Base-by-base conservation (phyloP, 2,329 filamentous ascomycete species). In the Fusarium kyushuense region DNA sequence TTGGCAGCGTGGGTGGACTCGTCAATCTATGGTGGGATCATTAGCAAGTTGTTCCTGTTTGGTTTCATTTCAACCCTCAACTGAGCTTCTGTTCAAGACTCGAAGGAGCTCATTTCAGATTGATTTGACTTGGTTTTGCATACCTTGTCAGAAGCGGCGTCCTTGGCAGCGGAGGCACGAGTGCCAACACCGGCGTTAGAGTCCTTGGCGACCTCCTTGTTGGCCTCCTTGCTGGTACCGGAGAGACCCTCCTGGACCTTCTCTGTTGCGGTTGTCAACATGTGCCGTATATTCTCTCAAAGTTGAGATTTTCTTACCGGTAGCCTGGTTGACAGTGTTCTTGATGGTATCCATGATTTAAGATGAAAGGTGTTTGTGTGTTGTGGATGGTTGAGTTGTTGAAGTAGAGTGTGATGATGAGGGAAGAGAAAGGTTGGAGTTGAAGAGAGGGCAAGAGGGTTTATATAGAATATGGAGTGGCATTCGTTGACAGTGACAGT, bases 171-270 rank as follows among this genome's bases (percentile, higher is more conserved):
- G 11, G 78, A 78, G 65, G 80, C 79, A 64, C 89, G 88, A 76
- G 85, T 88, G 75, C 80, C 76, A 59, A 88, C 8, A 71, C 72
- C 69, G 65, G 83, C 83, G 76, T 89, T 80, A 77, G 72, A 78
- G 76, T 88, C 87, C 85, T 91, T 90, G 78, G 89, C 89, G 70
- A 88, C 84, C 70, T 84, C 76, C 86, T 91, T 90, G 86, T 91
- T 91, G 82, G 82, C 82, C 82, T 90, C 88, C 87, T 91, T 91
- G 81, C 84, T 87, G 65, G 85, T 81, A 70, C 84, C 83, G 65
- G 82, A 81, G 67, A 83, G 76, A 64, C 82, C 82, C 77, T 89
- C 81, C 83, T 90, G 84, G 76, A 88, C 79, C 74, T 83, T 81
- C 84, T 90, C n/a, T n/a, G 7, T 17, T n/a, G 4, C 11, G 33